Evolutionary conservation across 2,329 filamentous ascomycete genomes (phyloP).

Genomic region (Tolypocladium ophioglossoides): DNA sequence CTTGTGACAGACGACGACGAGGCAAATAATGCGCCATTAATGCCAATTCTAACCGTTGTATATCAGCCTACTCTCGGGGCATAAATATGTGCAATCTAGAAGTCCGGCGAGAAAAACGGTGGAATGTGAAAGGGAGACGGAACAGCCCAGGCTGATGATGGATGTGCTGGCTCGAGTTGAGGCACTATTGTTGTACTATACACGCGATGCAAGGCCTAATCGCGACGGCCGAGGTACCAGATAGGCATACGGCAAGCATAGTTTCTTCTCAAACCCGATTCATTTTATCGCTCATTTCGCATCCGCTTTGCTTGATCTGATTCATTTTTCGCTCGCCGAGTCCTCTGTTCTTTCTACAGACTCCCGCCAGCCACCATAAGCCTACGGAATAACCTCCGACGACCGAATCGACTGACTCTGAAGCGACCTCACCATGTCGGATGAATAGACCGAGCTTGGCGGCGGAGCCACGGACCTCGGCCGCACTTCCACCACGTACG

Average conservation of each 20-base stretch:
- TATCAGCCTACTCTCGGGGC: too few species aligned
- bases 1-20: too few species aligned
- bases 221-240: too few species aligned
- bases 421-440: neutral
- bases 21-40: too few species aligned
- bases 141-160: neutral
- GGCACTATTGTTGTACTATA: neutral
- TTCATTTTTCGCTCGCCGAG: neutral
- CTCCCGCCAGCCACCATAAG: neutral
- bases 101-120: too few species aligned
- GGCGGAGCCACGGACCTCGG: conserved; percentile 49
- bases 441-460: conserved; percentile 12
- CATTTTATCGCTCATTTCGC: neutral
- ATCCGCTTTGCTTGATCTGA: too few species aligned
- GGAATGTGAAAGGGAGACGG: too few species aligned
- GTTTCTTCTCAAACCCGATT: neutral
- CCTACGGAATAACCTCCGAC: too few species aligned
- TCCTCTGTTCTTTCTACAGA: neutral
- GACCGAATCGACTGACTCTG: neutral
- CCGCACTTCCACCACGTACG: conserved; percentile 59
- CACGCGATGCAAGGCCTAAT: neutral
- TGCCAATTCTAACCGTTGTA: too few species aligned
- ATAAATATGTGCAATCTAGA: too few species aligned
- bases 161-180: too few species aligned
- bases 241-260: too few species aligned